phyloP scores from a whole-genome alignment of 352 stramenopile genomes.

The Phytopythium kandeliae region DNA sequence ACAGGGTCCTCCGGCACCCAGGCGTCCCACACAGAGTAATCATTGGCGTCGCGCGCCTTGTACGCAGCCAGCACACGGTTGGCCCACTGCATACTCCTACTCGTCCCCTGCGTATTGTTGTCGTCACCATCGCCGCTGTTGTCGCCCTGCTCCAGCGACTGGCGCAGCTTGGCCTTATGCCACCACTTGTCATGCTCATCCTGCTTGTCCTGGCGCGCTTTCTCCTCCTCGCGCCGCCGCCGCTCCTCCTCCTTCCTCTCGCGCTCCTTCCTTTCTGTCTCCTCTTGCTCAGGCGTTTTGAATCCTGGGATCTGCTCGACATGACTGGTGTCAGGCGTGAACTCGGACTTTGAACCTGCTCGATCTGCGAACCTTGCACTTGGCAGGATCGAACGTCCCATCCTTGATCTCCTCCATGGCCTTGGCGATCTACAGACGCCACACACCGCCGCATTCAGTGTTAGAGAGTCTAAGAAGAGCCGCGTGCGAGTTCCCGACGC shows the following conservation, averaged over 20 bases:
- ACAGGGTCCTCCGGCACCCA: slow-evolving; percentile 72
- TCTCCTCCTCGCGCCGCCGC: slow-evolving; percentile 33
- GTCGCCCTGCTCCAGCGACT: slow-evolving; percentile 20
- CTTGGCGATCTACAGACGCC: slow-evolving; percentile 35
- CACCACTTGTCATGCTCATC: slow-evolving; percentile 71
- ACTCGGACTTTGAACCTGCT: not conserved
- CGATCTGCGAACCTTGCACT: slow-evolving; percentile 49
- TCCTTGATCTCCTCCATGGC: slow-evolving; percentile 80
- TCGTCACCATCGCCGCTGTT: slow-evolving; percentile 8
- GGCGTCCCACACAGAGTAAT: slow-evolving; percentile 76
- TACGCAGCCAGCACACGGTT: slow-evolving; percentile 65
- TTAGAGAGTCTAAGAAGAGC: too few species aligned
- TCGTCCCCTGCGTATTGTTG: slow-evolving; percentile 7
- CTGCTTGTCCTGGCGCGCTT: slow-evolving; percentile 29
- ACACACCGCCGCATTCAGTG: too few species aligned
- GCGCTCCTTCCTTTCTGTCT: slow-evolving; percentile 33
- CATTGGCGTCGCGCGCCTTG: slow-evolving; percentile 70
- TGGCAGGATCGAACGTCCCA: slow-evolving; percentile 65
- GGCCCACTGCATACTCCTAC: slow-evolving; percentile 24
- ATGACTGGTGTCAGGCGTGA: not conserved
- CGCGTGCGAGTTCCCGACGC: too few species aligned
- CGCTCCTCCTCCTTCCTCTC: slow-evolving; percentile 32
- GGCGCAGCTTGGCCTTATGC: slow-evolving; percentile 52
- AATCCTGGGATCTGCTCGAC: slow-evolving; percentile 58
- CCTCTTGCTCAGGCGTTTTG: slow-evolving; percentile 70